Conservation (phyloP, 345 rosid species). For the Pugionium dolabratum region DNA sequence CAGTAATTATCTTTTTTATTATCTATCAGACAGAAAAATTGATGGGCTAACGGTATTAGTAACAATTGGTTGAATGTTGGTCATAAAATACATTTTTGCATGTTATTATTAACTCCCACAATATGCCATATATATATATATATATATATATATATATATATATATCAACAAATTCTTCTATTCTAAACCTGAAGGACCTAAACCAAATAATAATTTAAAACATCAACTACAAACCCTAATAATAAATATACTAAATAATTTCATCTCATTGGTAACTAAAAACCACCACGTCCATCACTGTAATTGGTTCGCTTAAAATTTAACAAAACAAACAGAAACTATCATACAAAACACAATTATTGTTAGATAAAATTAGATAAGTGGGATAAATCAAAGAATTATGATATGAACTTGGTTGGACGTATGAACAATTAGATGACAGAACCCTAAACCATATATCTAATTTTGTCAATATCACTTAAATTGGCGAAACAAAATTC, state of each 20-base stretch:
- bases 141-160: neutral
- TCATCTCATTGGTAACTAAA: neutral
- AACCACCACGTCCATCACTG: neutral
- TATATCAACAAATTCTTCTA: neutral
- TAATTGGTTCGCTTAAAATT: neutral
- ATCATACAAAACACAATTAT: neutral
- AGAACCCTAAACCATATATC: conserved; percentile 22
- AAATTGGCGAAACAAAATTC: neutral
- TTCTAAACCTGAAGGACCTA: neutral
- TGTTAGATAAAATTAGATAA: neutral
- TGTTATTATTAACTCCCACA: neutral
- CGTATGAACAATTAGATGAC: conserved; percentile 28
- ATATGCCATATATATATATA: neutral
- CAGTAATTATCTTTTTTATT: neutral
- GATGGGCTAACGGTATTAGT: neutral
- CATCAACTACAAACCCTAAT: conserved; percentile 18
- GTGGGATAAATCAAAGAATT: conserved; percentile 21
- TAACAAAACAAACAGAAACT: neutral
- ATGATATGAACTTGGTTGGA: conserved; percentile 19
- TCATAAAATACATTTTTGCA: neutral
- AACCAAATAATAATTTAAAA: neutral
- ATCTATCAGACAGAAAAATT: no score
- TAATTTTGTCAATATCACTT: neutral
- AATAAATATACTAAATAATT: neutral
- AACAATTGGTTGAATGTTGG: neutral